phyloP scores from a whole-genome alignment of 139 green algal species.

The Chlamydomonas urium region DNA sequence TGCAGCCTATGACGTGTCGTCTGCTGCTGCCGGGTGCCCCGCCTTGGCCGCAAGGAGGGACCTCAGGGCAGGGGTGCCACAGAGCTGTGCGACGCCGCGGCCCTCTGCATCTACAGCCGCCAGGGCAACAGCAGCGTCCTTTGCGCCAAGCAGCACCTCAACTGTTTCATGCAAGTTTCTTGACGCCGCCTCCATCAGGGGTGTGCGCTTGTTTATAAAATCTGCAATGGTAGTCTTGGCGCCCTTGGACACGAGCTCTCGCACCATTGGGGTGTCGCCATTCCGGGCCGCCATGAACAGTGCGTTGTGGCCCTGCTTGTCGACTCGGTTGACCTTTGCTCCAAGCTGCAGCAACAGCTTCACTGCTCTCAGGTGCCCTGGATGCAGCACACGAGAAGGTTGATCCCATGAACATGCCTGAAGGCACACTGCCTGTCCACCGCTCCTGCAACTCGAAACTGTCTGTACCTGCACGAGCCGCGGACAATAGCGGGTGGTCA shows the following conservation, averaged over 20 bases:
- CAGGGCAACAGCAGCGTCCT: not conserved
- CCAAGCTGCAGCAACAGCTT: slow-evolving; percentile 2
- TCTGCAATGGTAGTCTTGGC: not conserved
- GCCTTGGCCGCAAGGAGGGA: too few species aligned
- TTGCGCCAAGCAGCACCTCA: not conserved
- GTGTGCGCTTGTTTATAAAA: not conserved
- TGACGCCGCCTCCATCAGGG: not conserved
- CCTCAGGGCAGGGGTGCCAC: too few species aligned
- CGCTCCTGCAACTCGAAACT: too few species aligned
- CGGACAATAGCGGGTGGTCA: not conserved
- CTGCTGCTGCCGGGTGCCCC: too few species aligned
- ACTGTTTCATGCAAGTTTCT: not conserved
- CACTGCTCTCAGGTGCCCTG: slow-evolving; percentile 10
- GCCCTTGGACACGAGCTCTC: not conserved
- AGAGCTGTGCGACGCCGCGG: not conserved
- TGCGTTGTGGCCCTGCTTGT: slow-evolving; percentile 1
- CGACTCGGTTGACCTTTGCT: slow-evolving; percentile 7
- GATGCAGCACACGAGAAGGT: not conserved
- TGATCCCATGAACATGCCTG: too few species aligned
- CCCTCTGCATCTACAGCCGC: not conserved
- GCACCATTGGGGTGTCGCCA: not conserved
- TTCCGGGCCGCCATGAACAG: not conserved
- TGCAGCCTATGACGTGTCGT: too few species aligned
- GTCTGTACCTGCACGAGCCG: slow-evolving; percentile 1
- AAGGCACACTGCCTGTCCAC: too few species aligned